Base-by-base conservation (phyloP, 371 early-diverging fungal genomes). In the Haplosporangium sp. region DNA sequence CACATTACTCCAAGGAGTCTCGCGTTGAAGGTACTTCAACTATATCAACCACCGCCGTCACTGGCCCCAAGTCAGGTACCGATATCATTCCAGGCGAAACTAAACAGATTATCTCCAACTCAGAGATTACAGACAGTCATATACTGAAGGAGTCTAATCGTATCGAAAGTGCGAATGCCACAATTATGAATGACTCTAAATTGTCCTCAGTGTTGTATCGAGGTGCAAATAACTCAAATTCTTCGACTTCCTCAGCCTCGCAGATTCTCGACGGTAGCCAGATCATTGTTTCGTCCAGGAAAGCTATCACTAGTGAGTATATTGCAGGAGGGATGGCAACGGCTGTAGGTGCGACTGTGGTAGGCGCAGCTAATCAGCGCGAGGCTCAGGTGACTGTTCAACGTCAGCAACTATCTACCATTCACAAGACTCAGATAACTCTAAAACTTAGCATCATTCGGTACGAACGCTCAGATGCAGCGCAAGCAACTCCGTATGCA, bases 371-470 rank as follows among this genome's bases (percentile, higher is more conserved):
- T 13, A 48, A 48, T 9, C 67, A 67, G 39, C 17, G 48, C 10
- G 55, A 35, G 35, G 55, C 47, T 44, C 56, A 60, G 42, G 20
- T 42, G 13, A 34, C 34, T 58, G 39, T 53, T 10, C 53, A 53
- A 37, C 53, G 17, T 11, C 65, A 56, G 52, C 61, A 64, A 2
- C 67, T 47, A 38, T 50, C 69, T 8, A 69, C 39, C 5, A 52
- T 66, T 42, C 57, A 72, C 48, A 78, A 70, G 71, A 74, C 79
- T n/a, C 79, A 74, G 57, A 79, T 79, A 64, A 79, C 74, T 1
- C 67, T 79, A 58, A 79, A 74, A 47, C 34, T 79, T 50, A 79
- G 74, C 52, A 79, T 79, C 40, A 56, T 74, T 5, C 67, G 79
- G 1, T 79, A 79, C 19, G 79, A 79, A 42, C 79, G 79, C 19